These are phyloP conservation scores for Macrophomina tecta DNA, from an alignment of 2,329 filamentous ascomycete genomes.

Conservation along the genomic window DNA sequence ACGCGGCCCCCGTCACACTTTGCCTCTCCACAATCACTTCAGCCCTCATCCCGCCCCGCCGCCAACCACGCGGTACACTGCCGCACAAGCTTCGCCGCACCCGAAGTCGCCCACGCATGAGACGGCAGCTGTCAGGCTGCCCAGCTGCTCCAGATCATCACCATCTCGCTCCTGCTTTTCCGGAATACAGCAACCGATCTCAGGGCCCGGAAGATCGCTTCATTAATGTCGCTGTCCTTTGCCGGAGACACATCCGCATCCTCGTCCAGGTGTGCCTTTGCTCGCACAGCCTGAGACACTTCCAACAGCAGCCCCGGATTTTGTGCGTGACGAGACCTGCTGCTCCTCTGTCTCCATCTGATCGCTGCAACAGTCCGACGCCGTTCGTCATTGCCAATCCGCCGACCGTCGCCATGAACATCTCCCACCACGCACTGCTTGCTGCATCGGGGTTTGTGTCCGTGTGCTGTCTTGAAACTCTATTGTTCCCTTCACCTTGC, in stretches of 20 bases:
- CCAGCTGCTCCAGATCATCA: background rate
- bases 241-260: background rate
- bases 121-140: background rate
- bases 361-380: background rate
- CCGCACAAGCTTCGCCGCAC: background rate
- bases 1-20: background rate
- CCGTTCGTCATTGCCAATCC: background rate
- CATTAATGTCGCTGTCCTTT: background rate
- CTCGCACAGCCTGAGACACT: background rate
- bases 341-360: background rate
- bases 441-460: background rate
- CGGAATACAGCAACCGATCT: background rate
- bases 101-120: background rate
- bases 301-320: background rate
- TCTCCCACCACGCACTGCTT: background rate
- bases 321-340: background rate
- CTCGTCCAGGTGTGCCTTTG: background rate
- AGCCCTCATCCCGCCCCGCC: background rate
- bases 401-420: background rate
- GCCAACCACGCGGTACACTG: background rate
- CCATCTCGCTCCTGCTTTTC: background rate
- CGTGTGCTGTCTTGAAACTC: conserved; percentile 6
- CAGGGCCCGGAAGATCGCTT: background rate
- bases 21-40: background rate
- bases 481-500: background rate